Percentiles rank a stretch among this genome's conserved stretches.
Evolutionary conservation across 2,329 filamentous ascomycete species (phyloP).

Genomic region (Penicillium sp.): DNA sequence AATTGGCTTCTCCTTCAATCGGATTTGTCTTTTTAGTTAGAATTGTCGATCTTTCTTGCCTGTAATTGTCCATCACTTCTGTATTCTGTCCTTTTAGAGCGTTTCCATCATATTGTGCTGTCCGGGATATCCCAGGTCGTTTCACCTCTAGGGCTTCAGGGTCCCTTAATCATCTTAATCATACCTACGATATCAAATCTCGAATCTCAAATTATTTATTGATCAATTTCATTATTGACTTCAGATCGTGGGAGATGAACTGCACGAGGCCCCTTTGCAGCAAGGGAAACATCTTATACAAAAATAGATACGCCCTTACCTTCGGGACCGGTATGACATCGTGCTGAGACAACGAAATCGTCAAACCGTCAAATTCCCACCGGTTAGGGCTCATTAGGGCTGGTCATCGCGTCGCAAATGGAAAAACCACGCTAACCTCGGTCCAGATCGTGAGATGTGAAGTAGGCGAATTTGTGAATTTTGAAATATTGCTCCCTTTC

Average conservation of each 20-base stretch:
- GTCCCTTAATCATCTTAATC: background rate
- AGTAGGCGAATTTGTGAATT: background rate
- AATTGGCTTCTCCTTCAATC: conserved; percentile 3
- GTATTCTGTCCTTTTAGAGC: background rate
- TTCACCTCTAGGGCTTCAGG: no score
- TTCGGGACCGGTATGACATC: background rate
- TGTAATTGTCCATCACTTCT: background rate
- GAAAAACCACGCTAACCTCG: background rate
- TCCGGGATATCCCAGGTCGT: background rate
- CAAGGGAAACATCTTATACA: conserved; percentile 3
- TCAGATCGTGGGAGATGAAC: background rate
- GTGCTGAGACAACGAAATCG: background rate
- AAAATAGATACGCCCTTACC: conserved; percentile 4
- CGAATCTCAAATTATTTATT: background rate
- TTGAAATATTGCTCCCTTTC: background rate
- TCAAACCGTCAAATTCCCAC: background rate
- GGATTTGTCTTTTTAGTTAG: background rate
- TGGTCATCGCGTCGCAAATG: background rate
- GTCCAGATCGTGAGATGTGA: background rate
- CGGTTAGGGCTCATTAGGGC: background rate
- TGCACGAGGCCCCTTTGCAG: conserved; percentile 4
- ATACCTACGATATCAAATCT: background rate
- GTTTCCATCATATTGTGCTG: background rate
- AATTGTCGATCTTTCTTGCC: background rate
- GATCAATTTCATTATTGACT: background rate